Base-by-base conservation (phyloP, 1,284 basidiomycete genomes). In the Malassezia pachydermatis region DNA sequence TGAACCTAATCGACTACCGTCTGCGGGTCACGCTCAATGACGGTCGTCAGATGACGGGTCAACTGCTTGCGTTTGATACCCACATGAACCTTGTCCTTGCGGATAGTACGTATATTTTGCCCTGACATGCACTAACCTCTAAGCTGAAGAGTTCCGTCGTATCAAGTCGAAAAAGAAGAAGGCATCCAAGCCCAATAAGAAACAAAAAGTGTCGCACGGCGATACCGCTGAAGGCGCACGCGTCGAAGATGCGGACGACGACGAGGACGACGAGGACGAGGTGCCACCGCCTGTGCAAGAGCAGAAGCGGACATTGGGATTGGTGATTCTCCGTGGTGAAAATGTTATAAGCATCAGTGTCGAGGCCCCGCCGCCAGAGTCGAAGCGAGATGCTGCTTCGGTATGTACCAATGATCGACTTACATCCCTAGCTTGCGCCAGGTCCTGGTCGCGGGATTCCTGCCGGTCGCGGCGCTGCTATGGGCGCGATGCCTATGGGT, bases 81-180 rank as follows among this genome's bases (percentile, higher is more conserved):
- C 94, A 98, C 76, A 98, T 98, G 92, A 99, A 99, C 76, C 79
- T 99, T 62, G 94, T 99, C 42, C 77, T 99, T 47, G 88, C 90
- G 11, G 92, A 98, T 63, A 94, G 89, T 72, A 89, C 94, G 75
- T 92, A 94, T 74, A 94, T 4, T 20, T 23, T 35, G 33, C 35
- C 5, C 8, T 24, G 17, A n/a, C 14, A n/a, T n/a, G n/a, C n/a
- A n/a, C 14, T 41, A 19, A 39, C 34, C 32, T 14, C 30, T 25
- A 50, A 58, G 65, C 66, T 17, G 64, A 70, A 52, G 67, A 70
- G 45, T 70, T 67, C 34, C 59, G 67, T 22, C 57, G 62, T 44
- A 49, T 68, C 46, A 68, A 68, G 45, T 59, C 62, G 3, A 63
- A 62, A 36, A 47, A 41, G 33, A 54, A 48, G 24, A 41, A 39